Evolutionary conservation across 2,329 filamentous ascomycete genomes (phyloP), one percentile per base, ranked within the genome.

Genomic region (Chaetomium sp.): DNA sequence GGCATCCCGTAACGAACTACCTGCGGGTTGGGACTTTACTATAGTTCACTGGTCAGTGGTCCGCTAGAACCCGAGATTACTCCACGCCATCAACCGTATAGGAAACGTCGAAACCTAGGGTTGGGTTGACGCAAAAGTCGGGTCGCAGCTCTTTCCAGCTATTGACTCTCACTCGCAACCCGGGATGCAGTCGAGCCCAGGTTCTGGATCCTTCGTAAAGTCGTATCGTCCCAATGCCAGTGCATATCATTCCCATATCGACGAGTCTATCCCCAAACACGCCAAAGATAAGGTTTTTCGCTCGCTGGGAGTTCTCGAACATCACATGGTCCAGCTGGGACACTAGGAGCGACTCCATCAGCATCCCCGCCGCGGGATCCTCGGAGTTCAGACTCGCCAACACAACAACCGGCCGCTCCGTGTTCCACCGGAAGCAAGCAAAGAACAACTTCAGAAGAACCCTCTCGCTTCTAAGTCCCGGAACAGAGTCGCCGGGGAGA

Each of bases 371-470:
- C 12, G 21, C n/a, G 2, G 33, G 1, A 10, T 54, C 35, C 16
- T 45, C 27, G 8, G 53, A 21, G 21, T 45, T 12, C 33, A 60
- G 16, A 23, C 23, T 54, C 13, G 45, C 47, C 10, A 56, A 7
- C n/a, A 60, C n/a, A 9, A 60, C 21, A 13, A 12, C 31, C 6
- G 13, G n/a, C 8, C 2, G 2, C 6, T 25, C 49, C 1, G 9
- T 19, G 16, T 54, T 60, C 58, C 58, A 60, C 3, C 13, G 12
- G 16, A 60, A 60, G 27, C 58, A 60, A 8, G n/a, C 58, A 21
- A 60, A 8, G 9, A 60, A 31, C 10, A 60, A 21, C 7, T 45
- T 42, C 13, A 60, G 5, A 23, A 19, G 7, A 19, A n/a, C 38
- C 1, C 10, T 5, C 16, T 19, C 5, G 25, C 25, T 29, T 7